phyloP scores from a whole-genome alignment of 441 rosid species.

The Corymbia citriodora region DNA sequence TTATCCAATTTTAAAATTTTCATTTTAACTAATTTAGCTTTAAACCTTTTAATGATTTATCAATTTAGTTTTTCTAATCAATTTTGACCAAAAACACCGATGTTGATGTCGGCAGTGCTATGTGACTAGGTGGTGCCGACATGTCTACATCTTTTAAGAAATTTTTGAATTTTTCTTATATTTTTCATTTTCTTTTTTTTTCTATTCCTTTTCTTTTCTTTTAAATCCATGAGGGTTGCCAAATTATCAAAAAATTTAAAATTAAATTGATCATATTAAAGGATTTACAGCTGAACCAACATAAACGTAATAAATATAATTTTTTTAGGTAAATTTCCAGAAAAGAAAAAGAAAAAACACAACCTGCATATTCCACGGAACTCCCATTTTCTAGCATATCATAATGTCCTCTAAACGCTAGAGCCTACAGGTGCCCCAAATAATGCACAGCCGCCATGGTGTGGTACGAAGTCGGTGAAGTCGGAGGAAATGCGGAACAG shows the following conservation, averaged over 20 bases:
- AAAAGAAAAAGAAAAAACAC: background rate
- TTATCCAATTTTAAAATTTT: background rate
- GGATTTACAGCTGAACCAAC: fast-evolving
- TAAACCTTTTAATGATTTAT: too few relatives aligned
- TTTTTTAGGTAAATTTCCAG: background rate
- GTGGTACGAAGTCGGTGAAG: too few relatives aligned
- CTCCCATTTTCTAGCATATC: background rate
- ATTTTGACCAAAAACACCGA: background rate
- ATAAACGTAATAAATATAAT: background rate
- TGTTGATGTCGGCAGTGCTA: fast-evolving
- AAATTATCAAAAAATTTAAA: fast-evolving
- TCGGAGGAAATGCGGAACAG: background rate
- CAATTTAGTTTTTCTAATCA: background rate
- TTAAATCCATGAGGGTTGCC: too few relatives aligned
- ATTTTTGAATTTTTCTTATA: background rate
- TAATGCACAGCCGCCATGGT: too few relatives aligned
- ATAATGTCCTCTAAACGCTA: too few relatives aligned
- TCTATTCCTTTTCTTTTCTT: too few relatives aligned
- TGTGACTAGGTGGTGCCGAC: fast-evolving
- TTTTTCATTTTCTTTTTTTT: too few relatives aligned
- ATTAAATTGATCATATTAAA: background rate
- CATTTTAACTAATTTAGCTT: too few relatives aligned
- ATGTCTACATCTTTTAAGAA: background rate
- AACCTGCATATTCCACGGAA: background rate
- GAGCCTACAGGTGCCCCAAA: too few relatives aligned